These are phyloP conservation scores for Parathielavia hyrcaniae DNA, from an alignment of 495 filamentous ascomycete genomes.

Conservation along the genomic window DNA sequence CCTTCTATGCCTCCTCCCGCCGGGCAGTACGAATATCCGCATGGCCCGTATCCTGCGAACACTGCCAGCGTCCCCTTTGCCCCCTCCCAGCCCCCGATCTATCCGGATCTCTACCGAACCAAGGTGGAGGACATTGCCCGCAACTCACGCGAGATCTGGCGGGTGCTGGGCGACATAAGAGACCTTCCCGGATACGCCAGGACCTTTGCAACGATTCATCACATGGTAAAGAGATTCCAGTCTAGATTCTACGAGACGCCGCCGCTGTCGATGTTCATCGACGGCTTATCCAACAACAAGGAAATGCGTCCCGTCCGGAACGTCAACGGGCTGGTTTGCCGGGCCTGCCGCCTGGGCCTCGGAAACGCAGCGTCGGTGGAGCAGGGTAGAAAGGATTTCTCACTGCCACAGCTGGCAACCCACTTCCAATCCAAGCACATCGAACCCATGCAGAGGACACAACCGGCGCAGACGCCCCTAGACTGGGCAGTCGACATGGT, in stretches of 20 bases:
- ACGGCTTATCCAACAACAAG: slow-evolving; percentile 58
- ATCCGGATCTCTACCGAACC: slow-evolving; percentile 39
- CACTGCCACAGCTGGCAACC: slow-evolving; percentile 54
- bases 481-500: slow-evolving; percentile 71
- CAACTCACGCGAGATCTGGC: slow-evolving; percentile 58
- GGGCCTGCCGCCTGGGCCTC: slow-evolving; percentile 47
- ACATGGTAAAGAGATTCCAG: slow-evolving; percentile 50
- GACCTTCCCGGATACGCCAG: slow-evolving; percentile 57
- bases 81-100: slow-evolving; percentile 16
- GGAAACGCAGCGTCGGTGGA: slow-evolving; percentile 31
- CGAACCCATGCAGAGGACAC: slow-evolving; percentile 27
- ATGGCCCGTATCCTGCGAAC: slow-evolving; percentile 24
- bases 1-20: slow-evolving; percentile 21
- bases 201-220: slow-evolving; percentile 58
- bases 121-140: slow-evolving; percentile 55
- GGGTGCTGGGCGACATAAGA: slow-evolving; percentile 51
- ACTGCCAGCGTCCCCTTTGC: slow-evolving; percentile 16
- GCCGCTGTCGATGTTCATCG: slow-evolving; percentile 55
- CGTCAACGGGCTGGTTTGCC: slow-evolving; percentile 58
- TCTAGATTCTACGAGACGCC: slow-evolving; percentile 51
- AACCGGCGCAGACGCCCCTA: slow-evolving; percentile 25
- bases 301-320: slow-evolving; percentile 62
- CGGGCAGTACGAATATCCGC: slow-evolving; percentile 26
- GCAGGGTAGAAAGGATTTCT: slow-evolving; percentile 48
- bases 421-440: slow-evolving; percentile 63